These are phyloP conservation scores for Monosporascus sp. DNA, from an alignment of 2,329 filamentous ascomycete genomes.

Conservation along the genomic window DNA sequence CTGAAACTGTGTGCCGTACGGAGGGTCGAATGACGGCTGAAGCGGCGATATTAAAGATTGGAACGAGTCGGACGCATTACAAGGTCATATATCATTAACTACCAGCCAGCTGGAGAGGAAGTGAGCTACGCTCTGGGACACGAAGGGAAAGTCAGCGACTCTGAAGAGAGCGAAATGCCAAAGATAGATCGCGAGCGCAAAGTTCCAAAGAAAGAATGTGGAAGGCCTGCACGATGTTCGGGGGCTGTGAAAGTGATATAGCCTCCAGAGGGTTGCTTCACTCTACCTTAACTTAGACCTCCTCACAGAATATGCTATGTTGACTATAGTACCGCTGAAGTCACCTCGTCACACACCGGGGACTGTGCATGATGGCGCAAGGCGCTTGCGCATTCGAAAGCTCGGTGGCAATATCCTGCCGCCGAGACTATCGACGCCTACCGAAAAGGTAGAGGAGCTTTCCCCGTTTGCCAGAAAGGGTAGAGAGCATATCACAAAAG, in stretches of 20 bases:
- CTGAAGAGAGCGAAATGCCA: conserved; percentile 8
- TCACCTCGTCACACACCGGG: background rate
- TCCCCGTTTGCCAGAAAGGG: background rate
- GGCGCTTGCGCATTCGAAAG: background rate
- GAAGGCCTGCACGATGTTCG: background rate
- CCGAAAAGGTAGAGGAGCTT: background rate
- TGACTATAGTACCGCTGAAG: background rate
- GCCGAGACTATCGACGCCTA: conserved; percentile 4
- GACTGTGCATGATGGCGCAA: background rate
- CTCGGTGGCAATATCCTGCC: conserved; percentile 2
- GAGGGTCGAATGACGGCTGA: background rate
- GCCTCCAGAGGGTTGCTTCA: background rate
- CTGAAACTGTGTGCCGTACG: background rate
- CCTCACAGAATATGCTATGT: background rate
- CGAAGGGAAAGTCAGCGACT: background rate
- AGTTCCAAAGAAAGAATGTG: background rate
- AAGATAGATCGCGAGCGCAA: conserved; percentile 3
- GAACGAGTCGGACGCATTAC: background rate
- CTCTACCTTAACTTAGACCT: background rate
- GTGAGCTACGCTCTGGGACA: background rate
- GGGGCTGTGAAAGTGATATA: conserved; percentile 3
- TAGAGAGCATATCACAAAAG: background rate
- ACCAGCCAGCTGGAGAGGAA: conserved; percentile 25
- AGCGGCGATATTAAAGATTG: background rate
- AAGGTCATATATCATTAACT: conserved; percentile 7